Base-by-base conservation (phyloP, 306 rosid genomes). In the Vigna hirtella region DNA sequence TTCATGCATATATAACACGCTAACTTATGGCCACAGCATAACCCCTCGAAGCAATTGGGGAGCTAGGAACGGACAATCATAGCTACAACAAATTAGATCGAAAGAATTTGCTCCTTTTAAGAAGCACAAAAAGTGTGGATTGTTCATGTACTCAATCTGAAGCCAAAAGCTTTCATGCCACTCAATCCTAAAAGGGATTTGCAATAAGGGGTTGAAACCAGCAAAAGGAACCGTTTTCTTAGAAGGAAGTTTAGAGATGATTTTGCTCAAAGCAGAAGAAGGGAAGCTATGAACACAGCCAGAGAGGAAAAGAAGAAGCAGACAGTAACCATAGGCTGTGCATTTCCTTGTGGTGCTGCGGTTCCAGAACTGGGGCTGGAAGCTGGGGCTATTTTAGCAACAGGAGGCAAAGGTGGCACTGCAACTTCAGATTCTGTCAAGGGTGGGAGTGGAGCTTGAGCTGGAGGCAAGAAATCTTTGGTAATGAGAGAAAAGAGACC, bases 331-430 rank as follows among this genome's bases (percentile, higher is more conserved):
- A 82, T 85, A 1, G 94, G 89, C 76, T 90, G 93, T 9, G 89
- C 86, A 40, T 82, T 89, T 17, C 63, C 0, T 26, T 79, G 0
- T 16, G 87, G 45, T 2, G 86, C 51, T 38, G 49, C 0, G 55
- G 85, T 43, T 50, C 28, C 81, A 7, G 72, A 42, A 7, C 72
- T 40, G 10, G 92, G 85, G 75, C 73, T 16, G 2, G 93, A 17
- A 76, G 85, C 18, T 5, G 78, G 74, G 62, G 62, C 6, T 43
- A 12, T 4, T 51, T 63, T 22, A 28, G 73, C 70, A 72, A 83
- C 79, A 5, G 90, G 10, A 24, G 99, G 98, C 82, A 96, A 66
- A 75, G 99, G 91, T 40, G 93, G 59, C 89, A 91, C 98, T 2
- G 2, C 2, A 73, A 96, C 91, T 73, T 91, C 96, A 4, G 43